Percentiles rank a stretch among this genome's conserved stretches.
Conservation (phyloP, 345 rosid species). For the Passiflora organensis region DNA sequence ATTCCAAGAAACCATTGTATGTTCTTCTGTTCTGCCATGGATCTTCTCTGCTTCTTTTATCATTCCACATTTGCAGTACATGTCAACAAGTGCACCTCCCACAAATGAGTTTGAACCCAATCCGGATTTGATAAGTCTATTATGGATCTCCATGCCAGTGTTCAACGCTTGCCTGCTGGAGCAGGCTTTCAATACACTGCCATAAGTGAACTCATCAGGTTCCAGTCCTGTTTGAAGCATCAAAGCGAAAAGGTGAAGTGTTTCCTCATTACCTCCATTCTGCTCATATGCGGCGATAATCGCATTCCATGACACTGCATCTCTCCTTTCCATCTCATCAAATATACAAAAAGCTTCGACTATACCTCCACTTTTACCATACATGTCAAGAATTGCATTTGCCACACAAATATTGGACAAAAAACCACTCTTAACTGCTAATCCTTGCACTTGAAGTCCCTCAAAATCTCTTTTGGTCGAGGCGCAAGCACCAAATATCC, state of each 20-base stretch:
- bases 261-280: constrained; percentile 53
- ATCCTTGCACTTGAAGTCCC: constrained; percentile 68
- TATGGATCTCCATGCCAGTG: constrained; percentile 70
- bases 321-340: constrained; percentile 68
- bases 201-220: constrained; percentile 91
- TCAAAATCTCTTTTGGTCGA: constrained; percentile 47
- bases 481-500: constrained; percentile 84
- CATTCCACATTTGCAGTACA: constrained; percentile 83
- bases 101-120: constrained; percentile 52
- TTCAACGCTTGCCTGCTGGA: constrained; percentile 48
- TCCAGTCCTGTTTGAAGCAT: constrained; percentile 62
- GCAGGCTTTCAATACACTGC: constrained; percentile 86
- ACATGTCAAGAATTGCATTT: constrained; percentile 87
- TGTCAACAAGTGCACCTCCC: constrained; percentile 77
- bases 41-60: constrained; percentile 65
- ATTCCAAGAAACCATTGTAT: constrained; percentile 59
- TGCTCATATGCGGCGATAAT: constrained; percentile 80
- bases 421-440: constrained; percentile 54
- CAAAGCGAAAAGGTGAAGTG: constrained; percentile 50
- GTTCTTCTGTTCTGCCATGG: constrained; percentile 48
- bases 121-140: constrained; percentile 67
- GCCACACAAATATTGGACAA: constrained; percentile 51
- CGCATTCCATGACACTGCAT: constrained; percentile 91
- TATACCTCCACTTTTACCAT: constrained; percentile 77
- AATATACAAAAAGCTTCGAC: constrained; percentile 56